Percentiles rank a stretch among this genome's conserved stretches.
phyloP scores from a whole-genome alignment of 148 eudicot genomes.

The Rhododendron kiyosumense region DNA sequence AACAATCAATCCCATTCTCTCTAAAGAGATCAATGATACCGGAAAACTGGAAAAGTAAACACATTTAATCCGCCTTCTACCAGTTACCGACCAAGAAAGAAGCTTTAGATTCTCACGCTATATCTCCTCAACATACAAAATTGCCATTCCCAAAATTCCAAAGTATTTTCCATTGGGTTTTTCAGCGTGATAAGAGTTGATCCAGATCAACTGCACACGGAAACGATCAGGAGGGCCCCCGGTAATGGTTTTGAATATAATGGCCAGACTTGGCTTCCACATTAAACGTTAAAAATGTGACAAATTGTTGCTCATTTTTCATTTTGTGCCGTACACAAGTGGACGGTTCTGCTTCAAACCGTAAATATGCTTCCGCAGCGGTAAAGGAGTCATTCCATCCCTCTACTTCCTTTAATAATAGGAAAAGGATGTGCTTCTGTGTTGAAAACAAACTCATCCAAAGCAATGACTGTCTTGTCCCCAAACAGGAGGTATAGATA shows the following conservation, averaged over 20 bases:
- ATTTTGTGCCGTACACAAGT: neutral
- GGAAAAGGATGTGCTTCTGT: slow-evolving; percentile 97
- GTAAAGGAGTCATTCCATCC: slow-evolving; percentile 20
- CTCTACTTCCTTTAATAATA: slow-evolving; percentile 25
- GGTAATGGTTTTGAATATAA: slow-evolving; percentile 4
- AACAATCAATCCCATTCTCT: neutral
- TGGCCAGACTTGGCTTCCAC: slow-evolving; percentile 5
- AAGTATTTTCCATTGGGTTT: neutral
- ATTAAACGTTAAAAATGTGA: neutral
- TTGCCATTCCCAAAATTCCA: neutral
- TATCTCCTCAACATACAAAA: neutral
- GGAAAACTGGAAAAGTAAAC: neutral
- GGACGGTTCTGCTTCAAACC: neutral
- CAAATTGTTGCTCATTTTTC: neutral
- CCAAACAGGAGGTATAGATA: slow-evolving; percentile 73
- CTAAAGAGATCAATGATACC: slow-evolving; percentile 1
- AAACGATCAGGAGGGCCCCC: neutral
- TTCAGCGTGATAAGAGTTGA: neutral
- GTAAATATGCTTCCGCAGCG: neutral
- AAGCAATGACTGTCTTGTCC: slow-evolving; percentile 44
- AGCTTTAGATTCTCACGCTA: neutral
- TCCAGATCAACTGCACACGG: neutral
- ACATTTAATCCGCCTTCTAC: neutral
- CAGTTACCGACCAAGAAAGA: neutral
- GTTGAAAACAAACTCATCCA: slow-evolving; percentile 82